Base-by-base conservation (phyloP, 495 filamentous ascomycete genomes). In the Xylaria intraflava region DNA sequence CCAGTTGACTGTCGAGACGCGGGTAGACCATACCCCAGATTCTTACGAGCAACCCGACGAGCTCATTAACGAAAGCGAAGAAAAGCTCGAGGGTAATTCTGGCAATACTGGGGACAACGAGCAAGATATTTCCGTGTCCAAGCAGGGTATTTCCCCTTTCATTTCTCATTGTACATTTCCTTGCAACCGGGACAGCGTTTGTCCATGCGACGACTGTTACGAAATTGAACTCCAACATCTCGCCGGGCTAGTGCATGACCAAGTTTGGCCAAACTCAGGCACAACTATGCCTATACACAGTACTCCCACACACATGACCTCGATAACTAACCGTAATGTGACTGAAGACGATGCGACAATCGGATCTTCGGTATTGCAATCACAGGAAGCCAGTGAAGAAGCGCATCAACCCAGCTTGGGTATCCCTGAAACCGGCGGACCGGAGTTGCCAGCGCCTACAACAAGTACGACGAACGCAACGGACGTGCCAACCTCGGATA, bases 81-180 rank as follows among this genome's bases (percentile, higher is more conserved):
- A 65, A 30, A 49, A 67, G 38, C 23, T 33, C 5, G 49, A 46
- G 10, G 58, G 61, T 27, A 58, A 54, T 24, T 42, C 62, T 49
- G 69, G 65, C 26, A 64, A 68, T 58, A 65, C 60, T 43, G 62
- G 51, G 16, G 63, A 67, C 38, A 61, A 72, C 45, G 69, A 72
- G 20, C 53, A 55, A 1, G 53, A 65, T 14, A 43, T 54, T 48
- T 64, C 63, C 24, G 40, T 54, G 53, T 24, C 51, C 33, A 57
- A 59, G 31, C 50, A 59, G 58, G 58, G 64, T 66, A 66, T 64
- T 46, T 40, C 31, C 45, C 41, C 42, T 38, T 24, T 50, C 31
- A 42, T 50, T 53, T 38, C 35, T 24, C 40, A 26, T 17, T 36
- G 39, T 38, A 9, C 33, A 30, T 49, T 40, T 44, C 22, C 56